Evolutionary conservation across 129 eudicot species (phyloP).

Genomic region (Silybum marianum): DNA sequence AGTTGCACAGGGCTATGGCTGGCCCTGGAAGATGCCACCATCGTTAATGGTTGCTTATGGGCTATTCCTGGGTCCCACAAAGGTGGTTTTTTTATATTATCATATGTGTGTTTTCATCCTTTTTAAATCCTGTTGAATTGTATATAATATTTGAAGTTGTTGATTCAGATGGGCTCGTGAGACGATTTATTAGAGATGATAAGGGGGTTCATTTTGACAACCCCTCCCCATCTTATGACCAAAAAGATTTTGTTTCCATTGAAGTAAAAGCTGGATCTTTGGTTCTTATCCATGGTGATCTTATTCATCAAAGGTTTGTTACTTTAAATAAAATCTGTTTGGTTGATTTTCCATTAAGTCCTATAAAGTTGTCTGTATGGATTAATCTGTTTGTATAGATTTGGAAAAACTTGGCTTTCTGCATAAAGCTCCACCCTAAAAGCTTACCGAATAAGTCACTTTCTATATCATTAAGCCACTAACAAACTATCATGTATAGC

Average conservation of each 20-base stretch:
- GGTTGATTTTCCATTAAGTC: too few relatives aligned
- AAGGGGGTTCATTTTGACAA: slow-evolving; percentile 78
- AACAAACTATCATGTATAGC: too few relatives aligned
- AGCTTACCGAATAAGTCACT: too few relatives aligned
- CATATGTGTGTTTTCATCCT: not conserved
- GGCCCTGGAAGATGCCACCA: slow-evolving; percentile 93
- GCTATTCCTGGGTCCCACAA: slow-evolving; percentile 98
- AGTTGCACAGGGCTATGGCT: slow-evolving; percentile 99
- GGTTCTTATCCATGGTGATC: slow-evolving; percentile 93
- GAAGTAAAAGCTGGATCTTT: slow-evolving; percentile 98
- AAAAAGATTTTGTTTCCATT: slow-evolving; percentile 81
- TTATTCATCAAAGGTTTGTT: slow-evolving; percentile 94
- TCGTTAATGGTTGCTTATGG: slow-evolving; percentile 91
- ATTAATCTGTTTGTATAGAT: too few relatives aligned
- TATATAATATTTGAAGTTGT: not conserved
- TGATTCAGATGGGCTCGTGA: slow-evolving; percentile 76
- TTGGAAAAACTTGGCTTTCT: too few relatives aligned
- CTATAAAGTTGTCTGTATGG: too few relatives aligned
- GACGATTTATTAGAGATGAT: slow-evolving; percentile 90
- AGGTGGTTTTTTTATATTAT: slow-evolving; percentile 39
- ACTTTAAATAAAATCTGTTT: not conserved
- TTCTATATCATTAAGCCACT: too few relatives aligned
- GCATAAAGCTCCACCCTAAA: too few relatives aligned
- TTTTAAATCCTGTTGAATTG: not conserved
- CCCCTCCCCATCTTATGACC: slow-evolving; percentile 80